phyloP scores from a whole-genome alignment of 75 land plant genomes.

The Adiantum capillusveneris region DNA sequence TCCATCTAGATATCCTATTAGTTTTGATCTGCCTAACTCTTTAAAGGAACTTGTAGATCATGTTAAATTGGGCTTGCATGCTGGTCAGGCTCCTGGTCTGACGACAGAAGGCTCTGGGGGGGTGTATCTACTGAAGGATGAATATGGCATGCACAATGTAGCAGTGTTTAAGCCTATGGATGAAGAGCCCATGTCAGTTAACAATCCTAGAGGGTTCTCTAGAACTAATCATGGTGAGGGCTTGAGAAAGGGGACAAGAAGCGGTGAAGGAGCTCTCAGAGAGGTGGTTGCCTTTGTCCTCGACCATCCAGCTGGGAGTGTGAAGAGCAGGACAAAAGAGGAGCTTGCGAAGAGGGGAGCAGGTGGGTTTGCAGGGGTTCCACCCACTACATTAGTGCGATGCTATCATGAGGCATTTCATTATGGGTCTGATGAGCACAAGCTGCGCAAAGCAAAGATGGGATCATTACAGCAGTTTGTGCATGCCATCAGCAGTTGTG shows the following conservation, averaged over 20 bases:
- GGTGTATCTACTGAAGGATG: conserved; percentile 73
- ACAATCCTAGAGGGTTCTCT: conserved; percentile 83
- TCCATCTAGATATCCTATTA: not conserved
- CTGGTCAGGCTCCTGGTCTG: conserved; percentile 49
- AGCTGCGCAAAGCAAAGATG: not conserved
- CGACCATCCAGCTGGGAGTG: conserved; percentile 62
- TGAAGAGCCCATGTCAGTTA: conserved; percentile 93
- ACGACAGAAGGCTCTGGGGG: conserved; percentile 92
- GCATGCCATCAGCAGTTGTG: conserved; percentile 9
- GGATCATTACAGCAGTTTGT: conserved; percentile 21
- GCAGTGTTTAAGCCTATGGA: conserved; percentile 91
- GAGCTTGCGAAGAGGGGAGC: conserved; percentile 5
- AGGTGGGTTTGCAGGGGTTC: conserved; percentile 23
- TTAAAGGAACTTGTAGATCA: conserved; percentile 32
- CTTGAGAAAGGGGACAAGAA: conserved; percentile 81
- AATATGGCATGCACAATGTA: conserved; percentile 46
- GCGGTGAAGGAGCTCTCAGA: conserved; percentile 86
- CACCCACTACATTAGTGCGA: conserved; percentile 20
- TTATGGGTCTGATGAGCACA: not conserved
- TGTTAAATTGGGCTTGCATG: conserved; percentile 46
- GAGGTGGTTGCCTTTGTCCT: conserved; percentile 89
- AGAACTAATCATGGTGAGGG: conserved; percentile 51
- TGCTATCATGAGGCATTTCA: conserved; percentile 13
- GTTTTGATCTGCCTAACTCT: conserved; percentile 25
- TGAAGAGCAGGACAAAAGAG: conserved; percentile 5